These are phyloP conservation scores for Rosa hybrid DNA, from an alignment of 331 rosid species.

Conservation along the genomic window DNA sequence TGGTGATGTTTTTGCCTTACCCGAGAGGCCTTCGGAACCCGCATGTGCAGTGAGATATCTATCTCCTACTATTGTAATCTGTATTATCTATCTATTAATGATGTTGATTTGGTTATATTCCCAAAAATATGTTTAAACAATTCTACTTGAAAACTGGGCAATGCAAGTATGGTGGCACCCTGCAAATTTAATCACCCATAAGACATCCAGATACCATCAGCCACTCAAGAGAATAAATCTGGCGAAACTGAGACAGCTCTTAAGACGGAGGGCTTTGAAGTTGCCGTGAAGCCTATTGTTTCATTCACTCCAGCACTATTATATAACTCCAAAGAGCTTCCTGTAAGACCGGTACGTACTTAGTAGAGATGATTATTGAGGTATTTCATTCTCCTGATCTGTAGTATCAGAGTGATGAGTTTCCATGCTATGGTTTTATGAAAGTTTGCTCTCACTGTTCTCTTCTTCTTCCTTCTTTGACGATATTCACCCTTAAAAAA, in stretches of 20 bases:
- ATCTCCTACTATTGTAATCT: conserved; percentile 21
- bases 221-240: conserved; percentile 49
- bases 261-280: conserved; percentile 41
- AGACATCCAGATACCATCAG: conserved; percentile 61
- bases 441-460: not conserved
- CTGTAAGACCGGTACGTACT: conserved; percentile 71
- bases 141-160: conserved; percentile 93
- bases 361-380: not conserved
- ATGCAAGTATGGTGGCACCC: conserved; percentile 75
- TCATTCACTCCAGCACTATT: conserved; percentile 53
- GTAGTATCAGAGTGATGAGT: not conserved
- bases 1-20: conserved; percentile 60
- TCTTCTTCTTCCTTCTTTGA: not conserved
- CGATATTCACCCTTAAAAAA: not conserved
- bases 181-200: conserved; percentile 96
- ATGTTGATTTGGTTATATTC: conserved; percentile 7
- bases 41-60: conserved; percentile 74
- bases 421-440: not conserved
- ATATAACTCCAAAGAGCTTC: conserved; percentile 92
- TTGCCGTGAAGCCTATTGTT: conserved; percentile 35
- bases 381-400: too few relatives aligned
- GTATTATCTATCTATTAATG: conserved; percentile 21
- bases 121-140: conserved; percentile 40
- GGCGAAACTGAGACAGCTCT: conserved; percentile 38
- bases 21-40: conserved; percentile 88